These are phyloP conservation scores for Phoma herbarum DNA, from an alignment of 2,329 filamentous ascomycete genomes.

Conservation along the genomic window DNA sequence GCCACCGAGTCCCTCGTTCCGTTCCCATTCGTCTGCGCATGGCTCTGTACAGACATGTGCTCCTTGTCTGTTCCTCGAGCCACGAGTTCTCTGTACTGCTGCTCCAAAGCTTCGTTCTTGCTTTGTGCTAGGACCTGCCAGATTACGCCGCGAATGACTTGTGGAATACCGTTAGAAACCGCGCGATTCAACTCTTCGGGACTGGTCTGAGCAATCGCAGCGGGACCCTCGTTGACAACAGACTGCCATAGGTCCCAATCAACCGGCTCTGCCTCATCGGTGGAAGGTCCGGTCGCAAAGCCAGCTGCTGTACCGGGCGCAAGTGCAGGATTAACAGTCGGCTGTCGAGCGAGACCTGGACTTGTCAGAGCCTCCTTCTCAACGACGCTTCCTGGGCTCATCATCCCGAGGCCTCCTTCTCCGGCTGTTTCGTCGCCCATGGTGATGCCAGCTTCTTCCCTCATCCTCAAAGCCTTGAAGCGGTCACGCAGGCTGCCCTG, in stretches of 20 bases:
- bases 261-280: constrained; percentile 75
- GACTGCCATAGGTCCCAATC: constrained; percentile 99
- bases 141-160: constrained; percentile 94
- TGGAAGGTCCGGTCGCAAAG: constrained; percentile 77
- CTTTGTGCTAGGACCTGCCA: constrained; percentile 98
- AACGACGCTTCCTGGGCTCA: constrained; percentile 47
- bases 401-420: constrained; percentile 55
- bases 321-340: constrained; percentile 73
- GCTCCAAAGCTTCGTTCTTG: constrained; percentile 89
- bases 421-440: constrained; percentile 58
- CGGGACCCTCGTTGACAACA: constrained; percentile 92
- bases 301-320: constrained; percentile 88
- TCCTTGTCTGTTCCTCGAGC: constrained; percentile 84
- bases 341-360: constrained; percentile 60
- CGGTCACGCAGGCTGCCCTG: constrained; percentile 56
- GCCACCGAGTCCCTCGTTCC: constrained; percentile 70
- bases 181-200: constrained; percentile 88
- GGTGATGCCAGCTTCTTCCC: constrained; percentile 55
- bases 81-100: constrained; percentile 83
- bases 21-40: constrained; percentile 52
- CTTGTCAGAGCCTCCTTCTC: constrained; percentile 51
- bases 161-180: constrained; percentile 92
- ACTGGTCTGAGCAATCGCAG: constrained; percentile 86
- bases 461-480: constrained; percentile 57
- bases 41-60: constrained; percentile 36